Evolutionary conservation across 108 stramenopile genomes (phyloP), one percentile per base, ranked within the genome.

Genomic region (Cyclotella sp.): DNA sequence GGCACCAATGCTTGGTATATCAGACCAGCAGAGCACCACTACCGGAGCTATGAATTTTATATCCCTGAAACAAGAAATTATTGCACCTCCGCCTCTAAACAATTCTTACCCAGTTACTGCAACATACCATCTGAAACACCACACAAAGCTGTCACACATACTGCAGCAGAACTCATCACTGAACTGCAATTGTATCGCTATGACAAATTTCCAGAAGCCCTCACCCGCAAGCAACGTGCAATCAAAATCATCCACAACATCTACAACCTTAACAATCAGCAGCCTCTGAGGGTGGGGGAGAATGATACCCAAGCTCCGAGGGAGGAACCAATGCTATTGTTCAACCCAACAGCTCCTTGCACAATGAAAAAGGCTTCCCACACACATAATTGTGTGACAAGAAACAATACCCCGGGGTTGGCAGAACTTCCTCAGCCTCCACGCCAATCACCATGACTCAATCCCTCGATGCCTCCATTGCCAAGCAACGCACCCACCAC

Each of bases 1-100:
- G 78, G 22, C 2, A 64, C 28, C 24, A 51, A 81, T 58, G 79
- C 72, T 29, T 81, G 64, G 64, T 68, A 24, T 16, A 13, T 74
- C 5, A 73, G 79, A 1, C 73, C 74, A 18, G 21, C 68, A 7
- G 41, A 39, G 28, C 53, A 81, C 46, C 67, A 74, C 49, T 81
- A 74, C 44, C 19, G 66, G 24, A 72, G 79, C 67, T 61, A 53
- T 29, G 15, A 46, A 15, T 65, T 44, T 16, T 81, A 53, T 41
- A 42, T 74, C 27, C 67, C 67, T 26, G 28, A 55, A 39, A 81
- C 73, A 18, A 24, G 44, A 11, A 60, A 18, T 15, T 73, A 64
- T 4, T 22, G 73, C 26, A 75, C 66, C 11, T 47, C 59, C 0
- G 73, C 40, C 27, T 49, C 63, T 3, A 41, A 39, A 4, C 13